phyloP scores from a whole-genome alignment of 768 basidiomycete species.

The Daedalea quercina region DNA sequence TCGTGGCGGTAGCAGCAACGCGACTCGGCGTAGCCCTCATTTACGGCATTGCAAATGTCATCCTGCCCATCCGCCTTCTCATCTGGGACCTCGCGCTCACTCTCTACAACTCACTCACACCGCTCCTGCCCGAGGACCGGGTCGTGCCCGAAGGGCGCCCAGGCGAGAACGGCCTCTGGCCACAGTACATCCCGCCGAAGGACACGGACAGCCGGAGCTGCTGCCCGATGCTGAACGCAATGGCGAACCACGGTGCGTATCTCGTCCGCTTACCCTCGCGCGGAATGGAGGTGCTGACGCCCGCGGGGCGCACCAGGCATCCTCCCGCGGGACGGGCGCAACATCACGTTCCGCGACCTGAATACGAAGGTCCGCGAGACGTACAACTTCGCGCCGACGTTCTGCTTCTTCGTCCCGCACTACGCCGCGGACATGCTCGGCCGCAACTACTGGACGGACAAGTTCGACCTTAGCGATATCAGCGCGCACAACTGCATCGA shows the following conservation, averaged over 20 bases:
- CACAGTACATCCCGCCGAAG: slow-evolving; percentile 50
- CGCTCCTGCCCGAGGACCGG: slow-evolving; percentile 29
- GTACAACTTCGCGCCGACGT: slow-evolving; percentile 65
- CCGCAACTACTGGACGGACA: slow-evolving; percentile 48
- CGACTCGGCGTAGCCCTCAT: slow-evolving; percentile 11
- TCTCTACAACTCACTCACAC: slow-evolving; percentile 44
- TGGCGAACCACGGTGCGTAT: slow-evolving; percentile 73
- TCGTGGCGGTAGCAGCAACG: slow-evolving; percentile 7
- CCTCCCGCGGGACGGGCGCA: slow-evolving; percentile 57
- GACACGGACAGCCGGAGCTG: slow-evolving; percentile 65
- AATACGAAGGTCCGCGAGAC: slow-evolving; percentile 38
- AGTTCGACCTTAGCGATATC: slow-evolving; percentile 60
- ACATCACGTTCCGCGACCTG: slow-evolving; percentile 55
- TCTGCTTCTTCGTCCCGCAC: slow-evolving; percentile 62
- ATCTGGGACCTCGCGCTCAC: slow-evolving; percentile 48
- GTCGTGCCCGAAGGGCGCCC: slow-evolving; percentile 20
- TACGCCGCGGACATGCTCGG: slow-evolving; percentile 51
- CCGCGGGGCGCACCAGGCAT: slow-evolving; percentile 26
- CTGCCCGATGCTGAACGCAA: slow-evolving; percentile 71
- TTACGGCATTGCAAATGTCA: slow-evolving; percentile 2
- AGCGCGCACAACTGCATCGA: slow-evolving; percentile 73
- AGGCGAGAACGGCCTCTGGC: slow-evolving; percentile 61
- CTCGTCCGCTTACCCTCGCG: background rate
- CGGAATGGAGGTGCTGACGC: background rate
- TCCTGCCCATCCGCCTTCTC: slow-evolving; percentile 24